A percentile compares a stretch with the other conserved stretches of the same genome.
Conservation (phyloP, 1,284 basidiomycete species). For the Fistulinella cinereoalba region DNA sequence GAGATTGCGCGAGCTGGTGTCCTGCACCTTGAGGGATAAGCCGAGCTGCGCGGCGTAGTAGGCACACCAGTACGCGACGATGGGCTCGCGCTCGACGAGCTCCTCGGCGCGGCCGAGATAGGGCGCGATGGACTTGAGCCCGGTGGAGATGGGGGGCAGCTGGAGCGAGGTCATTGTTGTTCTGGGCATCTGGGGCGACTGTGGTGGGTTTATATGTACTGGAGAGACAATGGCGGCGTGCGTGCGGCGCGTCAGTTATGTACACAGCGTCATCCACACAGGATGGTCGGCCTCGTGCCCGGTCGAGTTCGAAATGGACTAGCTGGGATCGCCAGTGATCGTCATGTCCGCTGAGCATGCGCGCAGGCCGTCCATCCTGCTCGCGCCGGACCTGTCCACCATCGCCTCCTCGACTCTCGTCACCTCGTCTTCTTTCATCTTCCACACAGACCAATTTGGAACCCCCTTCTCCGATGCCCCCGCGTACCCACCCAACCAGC, state of each 20-base stretch:
- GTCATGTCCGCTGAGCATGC: no score
- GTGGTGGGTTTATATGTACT: not conserved
- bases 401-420: slow-evolving; percentile 29
- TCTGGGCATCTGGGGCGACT: not conserved
- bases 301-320: not conserved
- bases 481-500: slow-evolving; percentile 12
- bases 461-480: slow-evolving; percentile 18
- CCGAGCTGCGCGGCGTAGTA: slow-evolving; percentile 91
- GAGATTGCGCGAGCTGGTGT: slow-evolving; percentile 62
- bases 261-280: slow-evolving; percentile 1
- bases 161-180: slow-evolving; percentile 39
- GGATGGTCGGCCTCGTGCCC: slow-evolving; percentile 13
- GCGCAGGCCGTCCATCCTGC: slow-evolving; percentile 17
- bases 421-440: slow-evolving; percentile 26
- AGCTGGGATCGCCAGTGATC: slow-evolving; percentile 7
- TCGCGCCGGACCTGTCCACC: slow-evolving; percentile 23
- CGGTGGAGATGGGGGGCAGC: slow-evolving; percentile 53
- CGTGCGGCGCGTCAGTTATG: no score
- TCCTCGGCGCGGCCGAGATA: slow-evolving; percentile 91
- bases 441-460: slow-evolving; percentile 15
- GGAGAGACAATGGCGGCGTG: no score
- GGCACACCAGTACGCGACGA: slow-evolving; percentile 93
- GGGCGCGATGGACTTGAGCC: slow-evolving; percentile 66
- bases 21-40: slow-evolving; percentile 64
- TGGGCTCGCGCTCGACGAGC: slow-evolving; percentile 74